These are phyloP conservation scores for Cucumis hystrix DNA, from an alignment of 306 rosid species.

Conservation along the genomic window DNA sequence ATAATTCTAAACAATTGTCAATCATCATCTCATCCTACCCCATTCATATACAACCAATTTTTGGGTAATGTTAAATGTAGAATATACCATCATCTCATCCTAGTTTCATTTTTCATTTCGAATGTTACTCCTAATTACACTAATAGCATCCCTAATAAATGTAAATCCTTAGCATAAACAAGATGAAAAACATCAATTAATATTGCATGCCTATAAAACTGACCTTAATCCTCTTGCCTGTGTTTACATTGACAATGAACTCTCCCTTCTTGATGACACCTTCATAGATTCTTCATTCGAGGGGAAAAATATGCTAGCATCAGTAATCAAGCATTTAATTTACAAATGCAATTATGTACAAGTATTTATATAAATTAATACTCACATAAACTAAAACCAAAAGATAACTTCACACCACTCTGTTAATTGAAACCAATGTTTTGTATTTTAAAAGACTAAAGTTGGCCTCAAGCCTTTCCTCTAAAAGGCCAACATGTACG, in stretches of 20 bases:
- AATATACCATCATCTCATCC: too few species aligned
- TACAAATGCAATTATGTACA: background rate
- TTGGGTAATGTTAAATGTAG: too few species aligned
- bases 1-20: background rate
- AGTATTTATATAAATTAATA: background rate
- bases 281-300: conserved; percentile 62
- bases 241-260: conserved; percentile 70
- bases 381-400: background rate
- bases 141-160: background rate
- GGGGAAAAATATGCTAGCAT: conserved; percentile 8
- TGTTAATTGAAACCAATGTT: background rate
- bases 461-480: background rate
- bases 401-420: background rate
- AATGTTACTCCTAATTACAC: background rate
- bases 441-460: background rate
- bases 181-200: background rate
- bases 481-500: background rate
- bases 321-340: background rate
- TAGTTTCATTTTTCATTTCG: too few species aligned
- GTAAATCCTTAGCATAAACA: background rate
- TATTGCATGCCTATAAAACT: conserved; percentile 1
- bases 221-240: conserved; percentile 89
- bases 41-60: background rate
- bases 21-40: background rate
- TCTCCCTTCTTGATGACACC: conserved; percentile 94